Evolutionary conservation across 768 basidiomycete genomes (phyloP).

Genomic region (Imleria badia): DNA sequence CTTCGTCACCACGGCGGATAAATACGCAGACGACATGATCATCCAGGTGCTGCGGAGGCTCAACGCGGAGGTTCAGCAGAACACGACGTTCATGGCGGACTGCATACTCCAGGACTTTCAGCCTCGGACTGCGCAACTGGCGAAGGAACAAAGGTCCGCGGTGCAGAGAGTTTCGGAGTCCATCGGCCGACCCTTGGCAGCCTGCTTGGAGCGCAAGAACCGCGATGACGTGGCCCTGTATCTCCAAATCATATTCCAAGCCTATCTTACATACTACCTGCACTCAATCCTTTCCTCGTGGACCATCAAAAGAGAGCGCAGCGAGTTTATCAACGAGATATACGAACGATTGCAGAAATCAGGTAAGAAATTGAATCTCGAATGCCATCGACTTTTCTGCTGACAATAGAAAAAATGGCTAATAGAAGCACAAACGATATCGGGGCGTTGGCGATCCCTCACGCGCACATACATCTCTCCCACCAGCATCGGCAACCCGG

Average conservation of each 20-base stretch:
- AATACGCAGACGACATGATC: constrained; percentile 6
- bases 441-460: constrained; percentile 15
- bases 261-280: constrained; percentile 1
- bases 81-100: constrained; percentile 10
- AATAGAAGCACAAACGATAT: constrained; percentile 9
- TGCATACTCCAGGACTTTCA: not conserved
- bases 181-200: constrained; percentile 2
- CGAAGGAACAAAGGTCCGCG: not conserved
- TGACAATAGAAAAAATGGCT: not conserved
- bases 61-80: constrained; percentile 14
- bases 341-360: constrained; percentile 7
- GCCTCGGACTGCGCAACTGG: not conserved
- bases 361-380: not conserved
- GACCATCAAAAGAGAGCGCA: constrained; percentile 4
- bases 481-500: not conserved
- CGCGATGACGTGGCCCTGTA: not conserved
- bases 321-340: constrained; percentile 2
- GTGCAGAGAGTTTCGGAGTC: not conserved
- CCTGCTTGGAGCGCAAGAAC: not conserved
- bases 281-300: constrained; percentile 9
- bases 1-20: constrained; percentile 6
- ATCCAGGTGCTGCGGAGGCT: constrained; percentile 8
- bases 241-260: constrained; percentile 13
- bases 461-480: constrained; percentile 6
- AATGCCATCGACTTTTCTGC: not conserved